These are phyloP conservation scores for Alternaria angustiovoidea DNA, from an alignment of 2,329 filamentous ascomycete species.

Conservation along the genomic window DNA sequence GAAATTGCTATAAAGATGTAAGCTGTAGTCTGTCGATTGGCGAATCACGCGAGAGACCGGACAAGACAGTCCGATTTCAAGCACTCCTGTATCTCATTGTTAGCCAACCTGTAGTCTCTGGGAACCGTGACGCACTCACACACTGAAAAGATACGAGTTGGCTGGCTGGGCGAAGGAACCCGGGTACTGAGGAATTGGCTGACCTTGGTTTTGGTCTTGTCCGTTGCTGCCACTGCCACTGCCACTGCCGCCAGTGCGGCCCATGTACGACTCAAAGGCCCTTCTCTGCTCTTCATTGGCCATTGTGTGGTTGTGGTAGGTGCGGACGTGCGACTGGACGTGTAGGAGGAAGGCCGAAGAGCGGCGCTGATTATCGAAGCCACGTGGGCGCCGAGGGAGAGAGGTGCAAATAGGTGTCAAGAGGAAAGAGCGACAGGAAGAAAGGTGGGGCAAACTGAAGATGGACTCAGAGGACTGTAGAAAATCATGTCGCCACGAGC, in stretches of 20 bases:
- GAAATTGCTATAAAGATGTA: slow-evolving; percentile 30
- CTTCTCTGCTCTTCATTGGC: slow-evolving; percentile 41
- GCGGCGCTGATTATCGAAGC: slow-evolving; percentile 7
- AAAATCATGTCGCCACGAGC: neutral
- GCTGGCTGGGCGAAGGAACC: slow-evolving; percentile 24
- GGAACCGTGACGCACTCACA: slow-evolving; percentile 28
- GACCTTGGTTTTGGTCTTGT: slow-evolving; percentile 18
- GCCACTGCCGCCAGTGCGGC: slow-evolving; percentile 18
- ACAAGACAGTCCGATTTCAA: neutral
- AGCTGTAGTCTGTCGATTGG: slow-evolving; percentile 6
- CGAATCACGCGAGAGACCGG: neutral
- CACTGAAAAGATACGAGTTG: slow-evolving; percentile 37
- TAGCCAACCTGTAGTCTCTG: slow-evolving; percentile 8
- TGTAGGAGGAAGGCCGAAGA: slow-evolving; percentile 19
- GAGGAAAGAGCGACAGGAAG: neutral
- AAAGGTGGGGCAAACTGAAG: slow-evolving; percentile 2
- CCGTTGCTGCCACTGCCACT: slow-evolving; percentile 2
- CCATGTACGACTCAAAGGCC: slow-evolving; percentile 44
- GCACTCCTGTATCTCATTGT: slow-evolving; percentile 21
- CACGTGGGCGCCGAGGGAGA: slow-evolving; percentile 7
- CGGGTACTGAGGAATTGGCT: slow-evolving; percentile 30
- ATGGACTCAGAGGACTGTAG: neutral
- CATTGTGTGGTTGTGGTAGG: slow-evolving; percentile 28
- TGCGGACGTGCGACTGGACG: slow-evolving; percentile 17
- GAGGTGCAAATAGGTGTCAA: neutral